Evolutionary conservation across 2,329 filamentous ascomycete genomes (phyloP).

Genomic region (Ophiostoma perfectum): DNA sequence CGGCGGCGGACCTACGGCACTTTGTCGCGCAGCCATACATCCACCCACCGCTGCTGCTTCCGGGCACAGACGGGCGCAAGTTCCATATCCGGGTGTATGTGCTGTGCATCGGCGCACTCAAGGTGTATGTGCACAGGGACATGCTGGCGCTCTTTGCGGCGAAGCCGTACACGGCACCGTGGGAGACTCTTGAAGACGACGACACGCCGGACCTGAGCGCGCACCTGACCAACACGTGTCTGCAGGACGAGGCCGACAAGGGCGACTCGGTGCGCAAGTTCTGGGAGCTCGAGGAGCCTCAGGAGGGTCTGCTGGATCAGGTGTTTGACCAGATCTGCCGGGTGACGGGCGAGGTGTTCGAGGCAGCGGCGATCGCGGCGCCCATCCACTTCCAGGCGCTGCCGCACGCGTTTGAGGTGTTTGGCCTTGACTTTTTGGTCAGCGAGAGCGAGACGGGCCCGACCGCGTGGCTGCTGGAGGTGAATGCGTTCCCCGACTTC

Average conservation of each 20-base stretch:
- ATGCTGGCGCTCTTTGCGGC: conserved; percentile 94
- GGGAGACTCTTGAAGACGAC: conserved; percentile 31
- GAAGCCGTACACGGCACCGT: conserved; percentile 63
- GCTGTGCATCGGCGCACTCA: conserved; percentile 69
- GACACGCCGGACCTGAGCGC: conserved; percentile 55
- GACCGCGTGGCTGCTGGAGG: conserved; percentile 72
- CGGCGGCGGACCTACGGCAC: conserved; percentile 86
- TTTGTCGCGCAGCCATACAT: conserved; percentile 97
- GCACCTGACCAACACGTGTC: conserved; percentile 92
- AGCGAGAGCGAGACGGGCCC: conserved; percentile 44
- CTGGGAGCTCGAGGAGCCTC: conserved; percentile 53
- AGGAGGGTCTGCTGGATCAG: conserved; percentile 40
- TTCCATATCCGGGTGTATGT: conserved; percentile 96
- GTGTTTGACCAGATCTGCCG: conserved; percentile 69
- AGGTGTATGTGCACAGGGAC: conserved; percentile 77
- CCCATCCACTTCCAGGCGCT: conserved; percentile 86
- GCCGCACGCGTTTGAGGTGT: conserved; percentile 85
- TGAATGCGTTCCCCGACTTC: conserved; percentile 96
- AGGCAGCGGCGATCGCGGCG: conserved; percentile 79
- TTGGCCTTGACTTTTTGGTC: conserved; percentile 85
- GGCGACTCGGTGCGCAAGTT: conserved; percentile 59
- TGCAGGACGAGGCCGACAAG: conserved; percentile 61
- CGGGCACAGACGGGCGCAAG: conserved; percentile 61
- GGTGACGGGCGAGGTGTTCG: conserved; percentile 72
- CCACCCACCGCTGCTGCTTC: conserved; percentile 73